These are phyloP conservation scores for Fomitopsis pinicola DNA, from an alignment of 1,284 basidiomycete genomes.

Conservation along the genomic window DNA sequence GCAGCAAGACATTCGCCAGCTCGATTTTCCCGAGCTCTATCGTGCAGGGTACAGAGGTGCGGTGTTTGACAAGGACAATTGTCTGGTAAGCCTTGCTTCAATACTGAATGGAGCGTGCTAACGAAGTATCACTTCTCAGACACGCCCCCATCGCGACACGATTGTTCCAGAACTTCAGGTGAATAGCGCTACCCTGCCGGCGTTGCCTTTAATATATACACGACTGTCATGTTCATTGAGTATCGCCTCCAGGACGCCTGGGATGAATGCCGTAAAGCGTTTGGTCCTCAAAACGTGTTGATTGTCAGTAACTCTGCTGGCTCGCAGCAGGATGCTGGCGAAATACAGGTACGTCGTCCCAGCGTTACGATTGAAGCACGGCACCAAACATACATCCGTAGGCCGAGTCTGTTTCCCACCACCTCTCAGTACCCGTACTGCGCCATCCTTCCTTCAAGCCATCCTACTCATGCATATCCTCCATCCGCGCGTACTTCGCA, in stretches of 20 bases:
- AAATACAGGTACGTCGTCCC: conserved; percentile 60
- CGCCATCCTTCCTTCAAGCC: conserved; percentile 78
- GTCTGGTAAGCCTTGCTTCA: conserved; percentile 57
- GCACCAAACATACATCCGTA: conserved; percentile 26
- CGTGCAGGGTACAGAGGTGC: conserved; percentile 81
- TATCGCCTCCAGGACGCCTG: conserved; percentile 59
- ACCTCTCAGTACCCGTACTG: conserved; percentile 81
- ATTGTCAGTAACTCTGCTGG: conserved; percentile 96
- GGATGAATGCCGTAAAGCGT: conserved; percentile 67
- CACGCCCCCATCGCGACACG: conserved; percentile 67
- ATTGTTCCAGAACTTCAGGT: conserved; percentile 73
- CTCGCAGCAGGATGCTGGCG: conserved; percentile 71
- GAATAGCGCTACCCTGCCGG: conserved; percentile 14
- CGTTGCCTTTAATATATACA: not conserved
- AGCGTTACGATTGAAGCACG: not conserved
- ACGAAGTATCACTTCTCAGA: conserved; percentile 40
- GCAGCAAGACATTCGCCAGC: conserved; percentile 79
- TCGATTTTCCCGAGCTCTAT: conserved; percentile 81
- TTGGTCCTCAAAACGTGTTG: conserved; percentile 78
- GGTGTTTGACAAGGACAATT: conserved; percentile 98
- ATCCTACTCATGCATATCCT: conserved; percentile 63
- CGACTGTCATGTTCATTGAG: too few species aligned
- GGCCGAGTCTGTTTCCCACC: conserved; percentile 82
- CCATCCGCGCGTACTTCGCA: conserved; percentile 64
- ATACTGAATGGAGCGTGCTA: not conserved